Evolutionary conservation across 805 yeast genomes (phyloP).

Genomic region (Candida loeiensis): DNA sequence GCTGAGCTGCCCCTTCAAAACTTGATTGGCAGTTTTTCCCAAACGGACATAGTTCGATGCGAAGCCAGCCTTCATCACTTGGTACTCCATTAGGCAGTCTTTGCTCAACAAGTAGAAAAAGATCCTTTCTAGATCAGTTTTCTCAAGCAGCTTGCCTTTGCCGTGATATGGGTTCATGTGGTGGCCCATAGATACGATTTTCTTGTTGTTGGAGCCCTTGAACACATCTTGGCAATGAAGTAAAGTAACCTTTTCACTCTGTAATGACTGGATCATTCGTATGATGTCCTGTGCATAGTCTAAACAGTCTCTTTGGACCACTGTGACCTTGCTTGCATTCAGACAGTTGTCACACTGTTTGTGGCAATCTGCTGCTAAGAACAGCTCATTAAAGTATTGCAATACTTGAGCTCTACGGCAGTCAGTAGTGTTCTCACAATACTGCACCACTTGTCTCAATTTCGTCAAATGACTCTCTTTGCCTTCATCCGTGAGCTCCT

Average conservation of each 20-base stretch:
- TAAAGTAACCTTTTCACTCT: conserved; percentile 62
- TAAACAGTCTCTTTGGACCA: conserved; percentile 66
- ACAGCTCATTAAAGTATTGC: conserved; percentile 84
- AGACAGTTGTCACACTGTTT: conserved; percentile 84
- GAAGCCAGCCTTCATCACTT: conserved; percentile 75
- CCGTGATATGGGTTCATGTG: conserved; percentile 64
- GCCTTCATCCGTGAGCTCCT: conserved; percentile 56
- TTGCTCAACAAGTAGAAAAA: conserved; percentile 73
- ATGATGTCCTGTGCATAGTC: conserved; percentile 56
- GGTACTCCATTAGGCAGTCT: conserved; percentile 64
- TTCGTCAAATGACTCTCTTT: conserved; percentile 76
- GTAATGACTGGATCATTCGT: conserved; percentile 53
- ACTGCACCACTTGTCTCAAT: conserved; percentile 79
- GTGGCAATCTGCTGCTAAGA: conserved; percentile 61
- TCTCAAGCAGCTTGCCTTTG: conserved; percentile 58
- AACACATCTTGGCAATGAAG: conserved; percentile 80
- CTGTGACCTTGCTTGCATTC: conserved; percentile 35
- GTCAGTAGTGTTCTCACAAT: conserved; percentile 87
- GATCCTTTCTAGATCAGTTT: conserved; percentile 73
- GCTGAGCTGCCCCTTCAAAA: conserved; percentile 43
- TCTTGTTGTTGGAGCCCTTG: conserved; percentile 65
- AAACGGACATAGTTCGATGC: conserved; percentile 68
- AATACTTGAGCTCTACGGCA: conserved; percentile 87
- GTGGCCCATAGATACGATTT: conserved; percentile 61
- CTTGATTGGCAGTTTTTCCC: conserved; percentile 53